Evolutionary conservation across 768 basidiomycete species (phyloP), one percentile per base, ranked within the genome.

Genomic region (Suillus weaverae): DNA sequence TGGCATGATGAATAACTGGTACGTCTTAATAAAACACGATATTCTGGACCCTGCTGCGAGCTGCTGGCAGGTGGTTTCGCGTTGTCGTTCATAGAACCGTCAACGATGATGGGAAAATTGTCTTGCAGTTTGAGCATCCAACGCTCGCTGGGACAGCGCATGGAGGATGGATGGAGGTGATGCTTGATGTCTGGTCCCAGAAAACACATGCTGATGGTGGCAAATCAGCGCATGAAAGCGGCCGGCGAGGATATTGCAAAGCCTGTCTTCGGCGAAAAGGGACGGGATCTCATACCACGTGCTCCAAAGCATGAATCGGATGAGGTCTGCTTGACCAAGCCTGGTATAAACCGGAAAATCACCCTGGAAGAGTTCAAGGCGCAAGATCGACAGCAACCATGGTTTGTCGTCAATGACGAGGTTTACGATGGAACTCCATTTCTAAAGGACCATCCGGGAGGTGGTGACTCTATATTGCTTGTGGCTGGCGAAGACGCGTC

Each of bases 81-180:
- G 82, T 88, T 41, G 82, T 79, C 7, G 74, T 88, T 26, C 79
- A 79, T 68, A 76, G 72, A 26, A 71, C 73, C 2, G 76, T 74
- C 35, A 67, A 70, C 4, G 73, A 73, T 1, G 72, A 69, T 22
- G 64, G 66, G 1, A 62, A 65, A 13, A 55, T 69, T 2, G 44
- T 65, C 26, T 70, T 88, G 11, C 72, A 68, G 5, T 88, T 87
- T 69, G 86, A 88, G 72, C 87, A 89, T 71, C 87, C 87, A 0
- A 85, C 86, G 2, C 74, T 81, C 69, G 82, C 81, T 1, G 86
- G 84, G 6, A 73, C 73, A 5, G 75, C 76, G 44, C 64, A 78
- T 22, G 82, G 83, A 6, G 86, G 87, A 4, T 89, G 88, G 88
- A 88, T 89, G 87, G 80, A 86, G 70, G 77, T 80, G 57, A 6